Evolutionary conservation across 2,329 filamentous ascomycete genomes (phyloP).

Genomic region (Volutella citrinella): DNA sequence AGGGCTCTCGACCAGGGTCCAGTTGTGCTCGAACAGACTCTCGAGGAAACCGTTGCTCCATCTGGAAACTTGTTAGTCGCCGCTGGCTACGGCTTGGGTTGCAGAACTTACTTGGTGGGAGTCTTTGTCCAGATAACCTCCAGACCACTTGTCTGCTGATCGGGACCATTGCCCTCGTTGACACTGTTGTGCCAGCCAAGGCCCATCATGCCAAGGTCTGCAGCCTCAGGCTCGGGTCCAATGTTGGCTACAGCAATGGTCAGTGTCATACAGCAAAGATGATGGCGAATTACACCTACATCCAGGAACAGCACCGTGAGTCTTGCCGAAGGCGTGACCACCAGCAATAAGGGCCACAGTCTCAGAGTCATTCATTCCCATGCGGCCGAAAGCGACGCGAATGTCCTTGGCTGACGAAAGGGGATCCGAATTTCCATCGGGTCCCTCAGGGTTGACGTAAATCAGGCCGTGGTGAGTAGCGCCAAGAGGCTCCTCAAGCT

Average conservation of each 20-base stretch:
- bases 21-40: conserved; percentile 76
- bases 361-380: conserved; percentile 83
- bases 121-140: conserved; percentile 79
- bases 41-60: conserved; percentile 75
- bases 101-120: conserved; percentile 52
- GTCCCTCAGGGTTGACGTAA: conserved; percentile 79
- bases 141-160: conserved; percentile 73
- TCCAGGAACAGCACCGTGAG: conserved; percentile 66
- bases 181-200: conserved; percentile 69
- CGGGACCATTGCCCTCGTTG: conserved; percentile 63
- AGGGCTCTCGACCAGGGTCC: conserved; percentile 73
- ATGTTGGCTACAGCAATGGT: conserved; percentile 43
- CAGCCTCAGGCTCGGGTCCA: conserved; percentile 64
- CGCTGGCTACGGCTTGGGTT: neutral
- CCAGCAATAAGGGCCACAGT: conserved; percentile 77
- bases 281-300: conserved; percentile 25
- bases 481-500: conserved; percentile 66
- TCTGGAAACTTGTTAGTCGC: conserved; percentile 9
- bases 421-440: conserved; percentile 69
- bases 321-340: conserved; percentile 79
- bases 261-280: neutral
- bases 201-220: conserved; percentile 63
- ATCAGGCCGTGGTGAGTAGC: conserved; percentile 71
- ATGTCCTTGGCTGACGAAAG: conserved; percentile 69
- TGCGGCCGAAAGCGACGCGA: conserved; percentile 70